Base-by-base conservation (phyloP, 441 rosid genomes). In the Euphorbia celastroides region DNA sequence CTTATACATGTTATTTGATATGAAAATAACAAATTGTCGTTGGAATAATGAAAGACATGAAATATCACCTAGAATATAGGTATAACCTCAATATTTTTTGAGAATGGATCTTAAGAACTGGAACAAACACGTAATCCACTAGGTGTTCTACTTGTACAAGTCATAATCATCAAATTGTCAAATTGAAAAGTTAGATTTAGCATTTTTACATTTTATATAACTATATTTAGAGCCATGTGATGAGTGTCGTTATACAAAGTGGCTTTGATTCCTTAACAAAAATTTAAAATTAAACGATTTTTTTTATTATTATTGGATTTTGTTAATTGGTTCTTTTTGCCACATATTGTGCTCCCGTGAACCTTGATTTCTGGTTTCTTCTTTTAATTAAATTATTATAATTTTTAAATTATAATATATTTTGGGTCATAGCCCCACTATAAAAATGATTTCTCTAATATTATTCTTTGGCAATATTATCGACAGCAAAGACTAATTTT, bases 311-410 rank as follows among this genome's bases (percentile, higher is more conserved):
- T 19, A 11, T n/a, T 50, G 25, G 55, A 16, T 50, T 50, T 50
- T 50, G 10, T n/a, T 50, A 50, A 19, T 5, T 16, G 55, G 5
- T 50, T n/a, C n/a, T n/a, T n/a, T 50, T 50, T 50, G 55, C 22
- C 23, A 50, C 55, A 50, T 19, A 50, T 50, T 50, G 20, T 19
- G 56, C 56, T 19, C 56, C 56, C 56, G 56, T 51, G 56, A 51
- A 51, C 25, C 7, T 51, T 51, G 56, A 20, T 51, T 51, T 51
- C 56, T 51, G 23, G 9, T 51, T 8, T 51, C 12, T 51, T n/a
- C 22, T 19, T 20, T 6, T 20, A 16, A 50, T 17, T 7, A 17
- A 51, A 19, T 51, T 0, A 19, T 51, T 51, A 20, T 3, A 3
- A 38, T 7, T 38, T 38, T 7, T 3, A 38, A 7, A 38, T 3